These are phyloP conservation scores for Talaromyces sp. DNA, from an alignment of 2,329 filamentous ascomycete species.

Conservation along the genomic window DNA sequence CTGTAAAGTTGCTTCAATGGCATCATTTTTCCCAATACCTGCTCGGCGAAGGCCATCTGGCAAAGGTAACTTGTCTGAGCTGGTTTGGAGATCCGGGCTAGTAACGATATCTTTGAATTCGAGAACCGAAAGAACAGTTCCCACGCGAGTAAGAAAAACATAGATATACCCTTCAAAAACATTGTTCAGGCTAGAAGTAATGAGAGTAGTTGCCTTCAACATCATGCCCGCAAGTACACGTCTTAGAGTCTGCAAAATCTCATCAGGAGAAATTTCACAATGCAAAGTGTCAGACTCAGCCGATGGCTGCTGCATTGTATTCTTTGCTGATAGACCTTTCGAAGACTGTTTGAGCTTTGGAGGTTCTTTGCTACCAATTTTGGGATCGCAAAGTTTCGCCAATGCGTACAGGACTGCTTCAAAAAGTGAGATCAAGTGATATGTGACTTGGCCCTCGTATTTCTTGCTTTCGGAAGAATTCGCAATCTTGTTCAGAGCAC, in stretches of 20 bases:
- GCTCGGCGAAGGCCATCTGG: slow-evolving; percentile 29
- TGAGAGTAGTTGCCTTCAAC: slow-evolving; percentile 27
- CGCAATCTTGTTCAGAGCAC: slow-evolving; percentile 29
- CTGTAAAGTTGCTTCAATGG: slow-evolving; percentile 25
- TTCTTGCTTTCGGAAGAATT: slow-evolving; percentile 16
- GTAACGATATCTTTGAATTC: slow-evolving; percentile 37
- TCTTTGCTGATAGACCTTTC: slow-evolving; percentile 12
- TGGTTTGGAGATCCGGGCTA: slow-evolving; percentile 25
- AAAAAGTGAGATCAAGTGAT: slow-evolving; percentile 36
- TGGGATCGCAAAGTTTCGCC: slow-evolving; percentile 25
- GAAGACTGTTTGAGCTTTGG: background rate
- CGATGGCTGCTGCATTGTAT: background rate
- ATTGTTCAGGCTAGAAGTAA: slow-evolving; percentile 30
- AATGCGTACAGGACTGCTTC: slow-evolving; percentile 29
- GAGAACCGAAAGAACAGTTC: slow-evolving; percentile 39
- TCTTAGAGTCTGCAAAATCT: slow-evolving; percentile 23
- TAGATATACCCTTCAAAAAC: slow-evolving; percentile 43
- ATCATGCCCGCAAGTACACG: slow-evolving; percentile 32
- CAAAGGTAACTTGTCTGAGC: slow-evolving; percentile 27
- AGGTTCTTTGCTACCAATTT: slow-evolving; percentile 11
- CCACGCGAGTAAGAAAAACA: slow-evolving; percentile 38
- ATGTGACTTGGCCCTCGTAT: slow-evolving; percentile 28
- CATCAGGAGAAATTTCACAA: slow-evolving; percentile 17
- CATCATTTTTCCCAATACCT: slow-evolving; percentile 17
- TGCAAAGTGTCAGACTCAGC: background rate